Evolutionary conservation across 2,329 filamentous ascomycete species (phyloP).

Genomic region (Emericellopsis cladophorae): DNA sequence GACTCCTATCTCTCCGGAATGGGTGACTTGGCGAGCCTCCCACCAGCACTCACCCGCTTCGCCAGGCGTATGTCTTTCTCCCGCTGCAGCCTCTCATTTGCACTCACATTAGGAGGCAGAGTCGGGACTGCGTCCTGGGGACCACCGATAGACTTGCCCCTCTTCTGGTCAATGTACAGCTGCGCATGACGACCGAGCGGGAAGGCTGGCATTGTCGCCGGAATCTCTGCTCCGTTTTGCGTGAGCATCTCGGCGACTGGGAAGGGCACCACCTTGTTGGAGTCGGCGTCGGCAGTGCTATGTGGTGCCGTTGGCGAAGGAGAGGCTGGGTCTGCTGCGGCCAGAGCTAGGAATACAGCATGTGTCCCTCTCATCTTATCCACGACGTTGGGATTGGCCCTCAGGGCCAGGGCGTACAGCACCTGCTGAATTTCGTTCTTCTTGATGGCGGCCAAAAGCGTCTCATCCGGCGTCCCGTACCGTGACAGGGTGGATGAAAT

Average conservation of each 20-base stretch:
- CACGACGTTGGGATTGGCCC: constrained; percentile 73
- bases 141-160: constrained; percentile 29
- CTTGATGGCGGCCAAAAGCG: constrained; percentile 83
- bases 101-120: constrained; percentile 34
- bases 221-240: constrained; percentile 89
- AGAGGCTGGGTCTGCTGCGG: constrained; percentile 79
- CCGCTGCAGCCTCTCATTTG: constrained; percentile 37
- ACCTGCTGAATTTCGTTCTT: constrained; percentile 92
- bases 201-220: constrained; percentile 61
- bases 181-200: constrained; percentile 71
- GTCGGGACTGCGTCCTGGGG: constrained; percentile 48
- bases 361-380: constrained; percentile 85
- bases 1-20: constrained; percentile 48
- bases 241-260: constrained; percentile 81
- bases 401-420: constrained; percentile 76
- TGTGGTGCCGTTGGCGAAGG: constrained; percentile 41
- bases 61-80: constrained; percentile 60
- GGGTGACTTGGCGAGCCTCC: constrained; percentile 53
- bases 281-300: constrained; percentile 24
- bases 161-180: constrained; percentile 73
- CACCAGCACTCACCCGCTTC: constrained; percentile 69
- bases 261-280: constrained; percentile 54
- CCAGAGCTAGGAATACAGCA: constrained; percentile 79
- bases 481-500: constrained; percentile 64
- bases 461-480: constrained; percentile 73